Base-by-base conservation (phyloP, 495 filamentous ascomycete genomes). In the Penicillium psychrofluorescens region DNA sequence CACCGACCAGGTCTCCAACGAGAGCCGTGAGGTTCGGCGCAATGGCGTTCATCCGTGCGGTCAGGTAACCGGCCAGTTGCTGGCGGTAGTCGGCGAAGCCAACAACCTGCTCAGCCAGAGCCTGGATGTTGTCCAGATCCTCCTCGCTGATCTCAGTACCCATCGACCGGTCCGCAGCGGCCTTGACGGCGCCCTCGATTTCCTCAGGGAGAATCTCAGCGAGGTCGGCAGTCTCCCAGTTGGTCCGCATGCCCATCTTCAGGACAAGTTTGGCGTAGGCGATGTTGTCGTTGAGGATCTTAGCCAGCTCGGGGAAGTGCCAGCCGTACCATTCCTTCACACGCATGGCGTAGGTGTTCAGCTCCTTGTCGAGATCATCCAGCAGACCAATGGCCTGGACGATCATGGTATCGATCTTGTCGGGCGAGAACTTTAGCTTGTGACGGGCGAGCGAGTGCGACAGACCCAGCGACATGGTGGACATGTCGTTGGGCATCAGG, bases 251-350 rank as follows among this genome's bases (percentile, higher is more conserved):
- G 50, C 92, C 92, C 77, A 95, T 86, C 51, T 79, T 77, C 42
- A 91, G 69, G 45, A 97, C 89, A 39, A 97, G 79, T 39, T 80
- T 78, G 43, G 92, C 78, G 58, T 96, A 97, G 45, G 94, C 94
- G 41, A 96, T 69, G 67, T 99, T 99, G 77, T 99, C 92, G 63
- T 95, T 95, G 50, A 99, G 77, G 59, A 97, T 96, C 63, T 86
- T 86, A 47, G 85, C 90, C 77, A 99, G 77, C 70, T 99, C 92
- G 15, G 92, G 92, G 74, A 97, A 99, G 70, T 97, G 94, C 92
- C 92, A 99, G 45, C 92, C 92, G 56, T 99, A 99, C 92, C 92
- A 99, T 67, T 99, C 92, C 80, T 95, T 96, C 40, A 96, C 90
- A 59, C 92, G 76, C 92, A 99, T 99, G 53, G 92, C 94, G 57